Base-by-base conservation (phyloP, 2,329 filamentous ascomycete species). In the Diaporthe destruens region DNA sequence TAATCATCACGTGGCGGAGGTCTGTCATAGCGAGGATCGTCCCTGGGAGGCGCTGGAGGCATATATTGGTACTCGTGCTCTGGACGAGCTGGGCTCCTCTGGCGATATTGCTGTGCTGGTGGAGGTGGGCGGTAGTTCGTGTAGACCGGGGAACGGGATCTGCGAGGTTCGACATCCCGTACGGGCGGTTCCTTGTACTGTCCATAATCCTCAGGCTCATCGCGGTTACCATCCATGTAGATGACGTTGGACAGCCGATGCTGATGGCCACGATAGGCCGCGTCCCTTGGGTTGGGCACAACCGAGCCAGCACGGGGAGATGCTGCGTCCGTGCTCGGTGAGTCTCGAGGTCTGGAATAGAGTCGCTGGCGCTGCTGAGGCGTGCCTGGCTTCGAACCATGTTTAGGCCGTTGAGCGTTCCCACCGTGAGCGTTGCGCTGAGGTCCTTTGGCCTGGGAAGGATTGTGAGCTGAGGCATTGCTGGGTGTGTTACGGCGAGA, bases 141-240 rank as follows among this genome's bases (percentile, higher is more conserved):
- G 76, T 80, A 81, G 71, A 78, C 75, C 67, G 81, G 80, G 51
- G 82, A 81, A 63, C 77, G 78, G 20, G 81, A 81, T 74, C 79
- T 80, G 18, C 76, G 76, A 65, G 78, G 78, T 14, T 51, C 53
- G 59, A 69, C 20, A 3, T 69, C 69, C 16, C 70, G 49, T 51
- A 70, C 56, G 53, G 71, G 76, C 76, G 72, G 78, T 76, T n/a
- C 78, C 16, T 63, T 71, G 59, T 77, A 76, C 59, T 66, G 74
- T 59, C 71, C 65, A 75, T 51, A 74, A 49, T 69, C 75, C 56
- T 42, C 71, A 72, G 68, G 39, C 23, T 67, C n/a, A 44, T 73
- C 47, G 55, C 47, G 55, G 3, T 55, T 32, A n/a, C 59, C 59
- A 11, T 76, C 71, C 18, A 56, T 42, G 47, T 77, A 77, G 9